Evolutionary conservation across 306 rosid genomes (phyloP).

Genomic region (Abrus pulchellus): DNA sequence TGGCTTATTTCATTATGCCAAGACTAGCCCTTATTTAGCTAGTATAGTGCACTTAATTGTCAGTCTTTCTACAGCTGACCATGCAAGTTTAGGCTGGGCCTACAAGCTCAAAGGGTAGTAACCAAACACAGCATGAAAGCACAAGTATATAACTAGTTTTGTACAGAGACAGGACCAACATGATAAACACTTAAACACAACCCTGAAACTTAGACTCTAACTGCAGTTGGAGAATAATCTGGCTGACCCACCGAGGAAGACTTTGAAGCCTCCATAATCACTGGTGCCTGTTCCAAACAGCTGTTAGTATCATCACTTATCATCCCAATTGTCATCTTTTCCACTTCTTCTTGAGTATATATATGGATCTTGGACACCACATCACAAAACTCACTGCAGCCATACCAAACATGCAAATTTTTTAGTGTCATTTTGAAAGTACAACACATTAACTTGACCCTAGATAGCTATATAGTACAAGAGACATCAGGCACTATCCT

Average conservation of each 20-base stretch:
- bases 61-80: conserved; percentile 37
- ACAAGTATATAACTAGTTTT: conserved; percentile 20
- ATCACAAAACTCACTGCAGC: conserved; percentile 87
- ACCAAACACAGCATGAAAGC: conserved; percentile 36
- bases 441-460: background rate
- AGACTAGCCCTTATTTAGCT: conserved; percentile 51
- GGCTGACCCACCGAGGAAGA: conserved; percentile 96
- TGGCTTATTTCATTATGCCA: conserved; percentile 39
- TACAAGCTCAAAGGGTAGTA: conserved; percentile 24
- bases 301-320: conserved; percentile 87
- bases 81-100: conserved; percentile 47
- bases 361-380: conserved; percentile 92
- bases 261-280: conserved; percentile 78
- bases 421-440: conserved; percentile 7
- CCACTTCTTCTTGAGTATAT: conserved; percentile 89
- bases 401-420: conserved; percentile 37
- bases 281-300: conserved; percentile 86
- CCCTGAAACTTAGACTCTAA: conserved; percentile 59
- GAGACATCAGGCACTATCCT: background rate
- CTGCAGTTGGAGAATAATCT: conserved; percentile 80
- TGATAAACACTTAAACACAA: conserved; percentile 39
- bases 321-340: conserved; percentile 90
- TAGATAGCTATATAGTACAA: conserved; percentile 13
- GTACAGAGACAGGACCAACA: conserved; percentile 47
- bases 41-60: conserved; percentile 36